Evolutionary conservation across 345 rosid species (phyloP).

Genomic region (Rubroshorea leprosula): DNA sequence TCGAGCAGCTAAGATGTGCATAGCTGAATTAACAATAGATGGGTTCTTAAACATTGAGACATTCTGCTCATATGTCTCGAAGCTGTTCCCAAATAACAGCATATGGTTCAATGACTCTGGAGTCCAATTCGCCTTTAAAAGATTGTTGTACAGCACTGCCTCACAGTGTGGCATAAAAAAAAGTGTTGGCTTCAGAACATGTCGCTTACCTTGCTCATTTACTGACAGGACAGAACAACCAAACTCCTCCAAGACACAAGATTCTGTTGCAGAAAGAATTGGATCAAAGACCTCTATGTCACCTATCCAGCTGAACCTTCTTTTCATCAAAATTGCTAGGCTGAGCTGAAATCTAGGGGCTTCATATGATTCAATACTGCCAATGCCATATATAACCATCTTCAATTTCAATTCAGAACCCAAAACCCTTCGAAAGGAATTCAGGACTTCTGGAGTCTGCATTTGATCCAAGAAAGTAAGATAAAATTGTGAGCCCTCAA

Average conservation of each 20-base stretch:
- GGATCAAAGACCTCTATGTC: constrained; percentile 81
- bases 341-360: constrained; percentile 71
- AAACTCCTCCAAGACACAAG: constrained; percentile 47
- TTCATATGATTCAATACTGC: constrained; percentile 80
- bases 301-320: constrained; percentile 65
- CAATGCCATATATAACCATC: constrained; percentile 78
- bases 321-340: constrained; percentile 68
- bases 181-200: constrained; percentile 54
- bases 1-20: constrained; percentile 39
- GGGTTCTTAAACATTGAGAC: constrained; percentile 38
- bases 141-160: constrained; percentile 65
- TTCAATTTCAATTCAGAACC: constrained; percentile 47
- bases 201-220: constrained; percentile 73
- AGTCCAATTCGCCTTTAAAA: constrained; percentile 67
- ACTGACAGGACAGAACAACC: constrained; percentile 66
- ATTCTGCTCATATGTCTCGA: constrained; percentile 47
- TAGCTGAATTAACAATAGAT: constrained; percentile 31
- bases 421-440: constrained; percentile 41
- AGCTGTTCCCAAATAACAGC: constrained; percentile 75
- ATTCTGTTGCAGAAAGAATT: constrained; percentile 61
- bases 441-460: constrained; percentile 37
- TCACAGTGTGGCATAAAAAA: constrained; percentile 96
- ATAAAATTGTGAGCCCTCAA: constrained; percentile 58
- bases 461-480: constrained; percentile 51
- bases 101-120: constrained; percentile 37